A percentile compares a stretch with the other conserved stretches of the same genome.
Conservation (phyloP, 352 stramenopile genomes). For the Pythium volutum region DNA sequence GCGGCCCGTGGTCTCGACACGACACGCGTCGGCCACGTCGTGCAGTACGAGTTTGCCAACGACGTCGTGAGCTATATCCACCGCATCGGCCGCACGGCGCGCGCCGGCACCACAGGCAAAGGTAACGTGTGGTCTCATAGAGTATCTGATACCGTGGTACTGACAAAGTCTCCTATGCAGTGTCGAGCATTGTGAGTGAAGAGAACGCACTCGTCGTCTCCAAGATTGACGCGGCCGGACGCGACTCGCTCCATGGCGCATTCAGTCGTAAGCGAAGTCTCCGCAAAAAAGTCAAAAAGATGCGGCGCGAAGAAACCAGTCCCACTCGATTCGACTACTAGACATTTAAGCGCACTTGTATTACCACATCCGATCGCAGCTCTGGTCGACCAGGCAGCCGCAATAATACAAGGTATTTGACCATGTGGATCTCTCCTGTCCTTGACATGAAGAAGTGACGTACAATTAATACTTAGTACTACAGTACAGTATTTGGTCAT, state of each 20-base stretch:
- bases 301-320: conserved; percentile 13
- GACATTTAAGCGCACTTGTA: too few species aligned
- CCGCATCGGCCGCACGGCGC: conserved; percentile 70
- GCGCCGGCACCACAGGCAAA: conserved; percentile 49
- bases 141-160: neutral
- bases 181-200: conserved; percentile 64
- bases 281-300: conserved; percentile 79
- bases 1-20: conserved; percentile 71
- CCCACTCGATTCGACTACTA: too few species aligned
- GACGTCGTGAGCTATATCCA: conserved; percentile 83
- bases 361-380: too few species aligned
- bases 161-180: conserved; percentile 10
- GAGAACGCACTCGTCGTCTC: conserved; percentile 61
- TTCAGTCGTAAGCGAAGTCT: conserved; percentile 84
- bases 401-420: too few species aligned
- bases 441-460: too few species aligned
- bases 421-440: too few species aligned
- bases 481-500: too few species aligned
- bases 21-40: conserved; percentile 62
- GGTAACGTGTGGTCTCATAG: conserved; percentile 23
- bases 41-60: conserved; percentile 80
- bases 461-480: too few species aligned
- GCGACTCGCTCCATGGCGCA: conserved; percentile 45
- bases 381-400: too few species aligned
- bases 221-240: conserved; percentile 61